Conservation (phyloP, 2,329 filamentous ascomycete species). For the Trichophyton equinum region DNA sequence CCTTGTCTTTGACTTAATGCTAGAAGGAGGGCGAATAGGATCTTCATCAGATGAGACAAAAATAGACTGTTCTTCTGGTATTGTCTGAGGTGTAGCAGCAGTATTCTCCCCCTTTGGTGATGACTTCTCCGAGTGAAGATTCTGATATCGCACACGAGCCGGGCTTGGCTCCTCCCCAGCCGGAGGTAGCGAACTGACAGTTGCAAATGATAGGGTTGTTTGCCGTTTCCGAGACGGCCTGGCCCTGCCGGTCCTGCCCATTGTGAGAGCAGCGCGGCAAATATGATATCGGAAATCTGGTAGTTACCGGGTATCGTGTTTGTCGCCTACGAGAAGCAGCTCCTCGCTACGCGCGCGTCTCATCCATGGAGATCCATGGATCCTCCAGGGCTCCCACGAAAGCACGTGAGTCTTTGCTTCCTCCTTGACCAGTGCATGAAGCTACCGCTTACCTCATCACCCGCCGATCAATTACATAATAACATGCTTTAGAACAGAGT, state of each 20-base stretch:
- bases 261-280: background rate
- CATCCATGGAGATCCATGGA: background rate
- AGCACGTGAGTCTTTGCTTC: background rate
- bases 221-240: slow-evolving; percentile 18
- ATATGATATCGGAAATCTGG: background rate
- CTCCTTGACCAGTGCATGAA: too few relatives aligned
- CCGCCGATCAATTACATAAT: too few relatives aligned
- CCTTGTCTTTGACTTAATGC: background rate
- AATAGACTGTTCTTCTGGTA: slow-evolving; percentile 17
- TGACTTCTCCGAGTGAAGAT: background rate
- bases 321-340: background rate
- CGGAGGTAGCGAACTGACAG: slow-evolving; percentile 21
- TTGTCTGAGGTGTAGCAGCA: background rate
- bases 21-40: background rate
- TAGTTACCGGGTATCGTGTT: background rate
- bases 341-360: slow-evolving; percentile 1
- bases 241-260: background rate
- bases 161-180: slow-evolving; percentile 14
- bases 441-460: too few relatives aligned
- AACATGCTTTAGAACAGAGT: too few relatives aligned
- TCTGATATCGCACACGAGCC: background rate
- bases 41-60: slow-evolving; percentile 7
- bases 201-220: slow-evolving; percentile 33
- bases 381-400: background rate
- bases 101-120: slow-evolving; percentile 9